These are phyloP conservation scores for Camelina sativa DNA, from an alignment of 345 rosid genomes.

Conservation along the genomic window DNA sequence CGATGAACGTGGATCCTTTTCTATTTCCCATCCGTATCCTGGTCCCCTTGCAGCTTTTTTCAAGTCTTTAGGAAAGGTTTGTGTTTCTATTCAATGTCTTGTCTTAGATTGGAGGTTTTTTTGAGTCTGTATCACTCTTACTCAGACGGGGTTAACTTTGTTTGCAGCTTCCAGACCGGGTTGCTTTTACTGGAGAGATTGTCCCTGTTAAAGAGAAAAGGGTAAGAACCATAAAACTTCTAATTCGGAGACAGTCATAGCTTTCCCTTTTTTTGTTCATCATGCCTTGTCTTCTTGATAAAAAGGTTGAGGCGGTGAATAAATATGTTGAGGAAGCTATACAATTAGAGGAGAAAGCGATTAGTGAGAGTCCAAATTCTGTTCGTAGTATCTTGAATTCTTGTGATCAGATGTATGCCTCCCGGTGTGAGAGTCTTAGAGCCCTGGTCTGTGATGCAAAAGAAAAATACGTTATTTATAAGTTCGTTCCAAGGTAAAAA, in stretches of 20 bases:
- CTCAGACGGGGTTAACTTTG: conserved; percentile 14
- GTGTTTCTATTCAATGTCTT: conserved; percentile 33
- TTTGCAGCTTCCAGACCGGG: conserved; percentile 74
- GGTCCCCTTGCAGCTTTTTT: conserved; percentile 67
- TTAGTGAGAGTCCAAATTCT: conserved; percentile 52
- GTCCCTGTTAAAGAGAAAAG: conserved; percentile 67
- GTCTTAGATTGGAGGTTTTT: conserved; percentile 18
- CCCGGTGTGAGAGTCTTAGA: conserved; percentile 66
- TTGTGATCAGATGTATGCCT: conserved; percentile 56
- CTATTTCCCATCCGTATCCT: conserved; percentile 72
- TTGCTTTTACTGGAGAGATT: conserved; percentile 81
- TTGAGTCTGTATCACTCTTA: not conserved
- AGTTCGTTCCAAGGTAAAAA: conserved; percentile 70
- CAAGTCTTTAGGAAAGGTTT: conserved; percentile 64
- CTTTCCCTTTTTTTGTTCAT: not conserved
- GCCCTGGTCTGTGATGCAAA: conserved; percentile 57
- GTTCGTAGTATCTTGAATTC: conserved; percentile 75
- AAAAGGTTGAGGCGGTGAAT: conserved; percentile 36
- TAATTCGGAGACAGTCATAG: not conserved
- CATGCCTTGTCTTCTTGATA: conserved; percentile 10
- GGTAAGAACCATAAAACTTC: conserved; percentile 46
- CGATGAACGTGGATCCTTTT: conserved; percentile 83
- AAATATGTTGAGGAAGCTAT: conserved; percentile 60
- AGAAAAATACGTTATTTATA: conserved; percentile 68
- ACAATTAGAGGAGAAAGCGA: conserved; percentile 53